phyloP scores from a whole-genome alignment of 192 early-diverging fungal genomes.

The Chytriomyces confervae region DNA sequence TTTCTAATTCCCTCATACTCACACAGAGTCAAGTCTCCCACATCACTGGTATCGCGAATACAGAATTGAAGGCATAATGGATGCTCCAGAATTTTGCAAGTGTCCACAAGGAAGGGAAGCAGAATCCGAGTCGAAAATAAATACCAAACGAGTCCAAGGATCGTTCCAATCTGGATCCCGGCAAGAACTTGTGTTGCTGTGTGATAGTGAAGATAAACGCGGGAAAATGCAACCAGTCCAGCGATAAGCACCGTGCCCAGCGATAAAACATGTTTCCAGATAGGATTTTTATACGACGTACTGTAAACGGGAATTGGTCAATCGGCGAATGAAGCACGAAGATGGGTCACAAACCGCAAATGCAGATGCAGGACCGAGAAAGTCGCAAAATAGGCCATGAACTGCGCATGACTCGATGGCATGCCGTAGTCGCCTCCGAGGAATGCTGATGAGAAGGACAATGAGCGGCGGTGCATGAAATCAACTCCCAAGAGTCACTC shows the following conservation, averaged over 20 bases:
- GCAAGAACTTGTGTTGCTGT: constrained; percentile 72
- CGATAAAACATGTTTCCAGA: constrained; percentile 50
- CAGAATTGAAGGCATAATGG: constrained; percentile 33
- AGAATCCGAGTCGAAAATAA: constrained; percentile 26
- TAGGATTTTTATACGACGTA: constrained; percentile 16
- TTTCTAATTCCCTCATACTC: constrained; percentile 20
- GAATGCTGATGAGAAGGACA: constrained; percentile 53
- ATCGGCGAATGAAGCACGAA: not conserved
- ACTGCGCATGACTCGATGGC: constrained; percentile 84
- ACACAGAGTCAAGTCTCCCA: constrained; percentile 22
- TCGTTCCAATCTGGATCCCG: constrained; percentile 62
- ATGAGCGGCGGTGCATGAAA: not conserved
- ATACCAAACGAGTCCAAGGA: constrained; percentile 66
- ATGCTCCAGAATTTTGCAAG: constrained; percentile 20
- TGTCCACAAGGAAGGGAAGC: constrained; percentile 34
- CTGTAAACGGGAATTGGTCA: not conserved
- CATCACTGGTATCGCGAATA: constrained; percentile 38
- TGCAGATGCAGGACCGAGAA: constrained; percentile 62
- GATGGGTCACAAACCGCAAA: constrained; percentile 42
- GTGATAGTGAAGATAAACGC: constrained; percentile 77
- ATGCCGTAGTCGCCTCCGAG: constrained; percentile 81
- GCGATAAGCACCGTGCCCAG: constrained; percentile 34
- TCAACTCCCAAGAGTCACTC: constrained; percentile 10
- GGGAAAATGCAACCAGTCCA: constrained; percentile 57
- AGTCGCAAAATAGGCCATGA: constrained; percentile 76